Conservation (phyloP, 176 grass and related monocot species). For the Panicum miliaceum region DNA sequence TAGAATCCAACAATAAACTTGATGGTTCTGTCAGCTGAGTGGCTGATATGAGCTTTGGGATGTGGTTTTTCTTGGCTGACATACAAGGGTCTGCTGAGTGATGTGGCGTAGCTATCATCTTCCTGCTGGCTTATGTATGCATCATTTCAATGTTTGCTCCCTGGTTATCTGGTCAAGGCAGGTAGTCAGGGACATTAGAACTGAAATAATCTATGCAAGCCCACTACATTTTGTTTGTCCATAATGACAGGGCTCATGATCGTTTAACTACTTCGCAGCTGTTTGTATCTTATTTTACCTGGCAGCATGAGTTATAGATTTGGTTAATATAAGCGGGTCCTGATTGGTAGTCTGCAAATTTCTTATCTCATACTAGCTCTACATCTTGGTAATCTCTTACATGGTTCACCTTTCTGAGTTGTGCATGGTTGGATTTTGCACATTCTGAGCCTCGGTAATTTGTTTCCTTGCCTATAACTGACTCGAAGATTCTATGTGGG, state of each 20-base stretch:
- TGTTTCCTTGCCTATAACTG: not conserved
- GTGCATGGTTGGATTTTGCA: not conserved
- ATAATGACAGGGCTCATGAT: not conserved
- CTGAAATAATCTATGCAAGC: not conserved
- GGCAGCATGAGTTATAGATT: not conserved
- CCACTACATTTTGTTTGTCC: not conserved
- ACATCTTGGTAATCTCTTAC: not conserved
- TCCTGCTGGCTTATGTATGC: not conserved
- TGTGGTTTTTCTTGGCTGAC: constrained; percentile 19
- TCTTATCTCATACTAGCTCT: not conserved
- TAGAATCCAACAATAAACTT: not conserved
- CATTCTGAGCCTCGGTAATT: not conserved
- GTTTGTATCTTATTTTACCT: constrained; percentile 2
- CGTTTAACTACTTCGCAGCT: not conserved
- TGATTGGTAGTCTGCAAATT: not conserved
- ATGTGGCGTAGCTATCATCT: not conserved
- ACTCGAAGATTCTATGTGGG: not conserved
- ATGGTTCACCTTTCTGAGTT: not conserved
- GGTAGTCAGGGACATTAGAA: not conserved
- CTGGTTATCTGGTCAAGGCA: not conserved
- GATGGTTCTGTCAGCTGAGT: not conserved
- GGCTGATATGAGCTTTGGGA: not conserved
- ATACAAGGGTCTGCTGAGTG: not conserved
- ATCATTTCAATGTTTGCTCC: not conserved
- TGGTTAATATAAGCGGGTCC: not conserved